These are phyloP conservation scores for Saccharomycopsis vini DNA, from an alignment of 805 yeast species.

Conservation along the genomic window DNA sequence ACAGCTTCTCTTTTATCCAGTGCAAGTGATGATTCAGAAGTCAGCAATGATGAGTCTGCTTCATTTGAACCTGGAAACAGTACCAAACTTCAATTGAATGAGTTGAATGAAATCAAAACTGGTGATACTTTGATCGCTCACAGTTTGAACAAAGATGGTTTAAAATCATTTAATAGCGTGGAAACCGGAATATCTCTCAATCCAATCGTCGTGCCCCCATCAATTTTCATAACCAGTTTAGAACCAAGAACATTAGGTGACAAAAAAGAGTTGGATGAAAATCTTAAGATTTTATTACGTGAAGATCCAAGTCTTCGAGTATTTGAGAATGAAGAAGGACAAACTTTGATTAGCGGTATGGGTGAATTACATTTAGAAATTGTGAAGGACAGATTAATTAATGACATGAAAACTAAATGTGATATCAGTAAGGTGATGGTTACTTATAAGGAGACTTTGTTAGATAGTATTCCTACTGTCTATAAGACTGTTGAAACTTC, in stretches of 20 bases:
- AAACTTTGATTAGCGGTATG: slow-evolving; percentile 88
- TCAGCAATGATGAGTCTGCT: not conserved
- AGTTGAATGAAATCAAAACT: slow-evolving; percentile 57
- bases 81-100: slow-evolving; percentile 20
- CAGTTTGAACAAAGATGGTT: slow-evolving; percentile 41
- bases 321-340: slow-evolving; percentile 77
- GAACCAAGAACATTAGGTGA: slow-evolving; percentile 84
- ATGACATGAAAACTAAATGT: slow-evolving; percentile 74
- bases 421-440: slow-evolving; percentile 79
- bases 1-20: slow-evolving; percentile 39
- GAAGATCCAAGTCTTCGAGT: slow-evolving; percentile 88
- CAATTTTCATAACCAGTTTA: slow-evolving; percentile 78
- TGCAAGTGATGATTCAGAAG: not conserved
- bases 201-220: slow-evolving; percentile 84
- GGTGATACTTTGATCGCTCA: slow-evolving; percentile 84
- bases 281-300: slow-evolving; percentile 54
- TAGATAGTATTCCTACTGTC: slow-evolving; percentile 25
- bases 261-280: slow-evolving; percentile 58
- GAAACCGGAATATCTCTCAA: slow-evolving; percentile 43
- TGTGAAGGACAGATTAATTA: slow-evolving; percentile 67
- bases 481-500: slow-evolving; percentile 22
- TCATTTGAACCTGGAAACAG: not conserved
- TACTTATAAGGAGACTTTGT: slow-evolving; percentile 72
- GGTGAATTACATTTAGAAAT: slow-evolving; percentile 94
- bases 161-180: slow-evolving; percentile 36